These are phyloP conservation scores for Epichloe aotearoae DNA, from an alignment of 2,329 filamentous ascomycete genomes.

Conservation along the genomic window DNA sequence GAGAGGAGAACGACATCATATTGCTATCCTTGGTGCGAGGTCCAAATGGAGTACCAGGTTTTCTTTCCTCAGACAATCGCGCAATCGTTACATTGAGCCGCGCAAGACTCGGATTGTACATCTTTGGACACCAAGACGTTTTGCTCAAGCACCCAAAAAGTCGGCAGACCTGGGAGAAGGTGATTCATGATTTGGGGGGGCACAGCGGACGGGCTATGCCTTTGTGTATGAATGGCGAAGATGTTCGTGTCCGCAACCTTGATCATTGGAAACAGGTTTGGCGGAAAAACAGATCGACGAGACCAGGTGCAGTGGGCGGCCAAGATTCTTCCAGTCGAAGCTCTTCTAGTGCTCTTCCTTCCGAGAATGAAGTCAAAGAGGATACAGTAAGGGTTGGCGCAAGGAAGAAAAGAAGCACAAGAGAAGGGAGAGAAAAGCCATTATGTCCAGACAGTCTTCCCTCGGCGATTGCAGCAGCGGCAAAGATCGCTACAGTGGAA, in stretches of 20 bases:
- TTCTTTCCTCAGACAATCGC: constrained; percentile 50
- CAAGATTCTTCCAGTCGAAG: background rate
- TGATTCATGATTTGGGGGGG: constrained; percentile 27
- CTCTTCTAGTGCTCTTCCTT: background rate
- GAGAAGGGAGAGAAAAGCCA: too few relatives aligned
- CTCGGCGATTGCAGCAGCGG: background rate
- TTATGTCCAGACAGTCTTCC: background rate
- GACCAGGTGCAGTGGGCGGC: background rate
- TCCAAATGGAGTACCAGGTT: constrained; percentile 50
- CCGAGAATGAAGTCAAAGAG: background rate
- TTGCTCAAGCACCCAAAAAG: constrained; percentile 31
- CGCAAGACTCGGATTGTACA: constrained; percentile 65
- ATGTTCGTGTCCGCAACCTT: constrained; percentile 36
- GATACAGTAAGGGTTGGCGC: background rate
- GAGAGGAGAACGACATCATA: constrained; percentile 78
- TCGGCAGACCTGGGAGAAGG: constrained; percentile 25
- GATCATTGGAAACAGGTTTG: constrained; percentile 33
- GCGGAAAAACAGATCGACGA: constrained; percentile 6
- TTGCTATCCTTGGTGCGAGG: constrained; percentile 71
- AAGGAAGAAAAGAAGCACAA: background rate
- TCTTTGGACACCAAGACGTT: constrained; percentile 63
- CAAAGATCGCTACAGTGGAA: background rate
- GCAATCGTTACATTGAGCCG: constrained; percentile 50
- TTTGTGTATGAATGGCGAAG: constrained; percentile 35
- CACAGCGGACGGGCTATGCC: constrained; percentile 17